Evolutionary conservation across 106 monocot species (phyloP).

Genomic region (Amphibolis antarctica): DNA sequence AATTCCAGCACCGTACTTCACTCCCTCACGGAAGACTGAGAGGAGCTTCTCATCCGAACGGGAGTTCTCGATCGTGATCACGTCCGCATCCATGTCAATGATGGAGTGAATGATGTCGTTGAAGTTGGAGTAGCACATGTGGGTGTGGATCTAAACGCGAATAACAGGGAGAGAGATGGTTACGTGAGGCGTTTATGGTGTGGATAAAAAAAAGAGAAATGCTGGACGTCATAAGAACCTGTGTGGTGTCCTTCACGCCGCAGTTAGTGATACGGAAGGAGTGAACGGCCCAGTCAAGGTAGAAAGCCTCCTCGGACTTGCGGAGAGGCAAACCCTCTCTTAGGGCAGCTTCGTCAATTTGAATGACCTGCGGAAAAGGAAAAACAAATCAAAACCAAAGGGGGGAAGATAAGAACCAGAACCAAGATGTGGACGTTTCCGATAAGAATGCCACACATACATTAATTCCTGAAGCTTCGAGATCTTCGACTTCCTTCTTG

Average conservation of each 20-base stretch:
- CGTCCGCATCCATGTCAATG: slow-evolving; percentile 78
- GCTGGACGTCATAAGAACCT: slow-evolving; percentile 28
- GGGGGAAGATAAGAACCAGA: background rate
- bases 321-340: slow-evolving; percentile 65
- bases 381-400: background rate
- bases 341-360: slow-evolving; percentile 71
- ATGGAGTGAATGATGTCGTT: slow-evolving; percentile 80
- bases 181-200: background rate
- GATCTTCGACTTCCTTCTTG: slow-evolving; percentile 62
- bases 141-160: slow-evolving; percentile 42
- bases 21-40: slow-evolving; percentile 51
- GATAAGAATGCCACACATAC: slow-evolving; percentile 7
- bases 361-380: slow-evolving; percentile 39
- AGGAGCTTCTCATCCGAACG: slow-evolving; percentile 80
- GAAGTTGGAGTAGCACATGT: slow-evolving; percentile 88
- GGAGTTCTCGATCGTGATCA: slow-evolving; percentile 82
- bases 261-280: slow-evolving; percentile 77
- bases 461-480: slow-evolving; percentile 59
- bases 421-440: background rate
- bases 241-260: slow-evolving; percentile 58
- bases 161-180: background rate
- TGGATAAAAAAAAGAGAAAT: background rate
- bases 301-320: slow-evolving; percentile 67
- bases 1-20: slow-evolving; percentile 43
- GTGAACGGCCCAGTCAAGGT: slow-evolving; percentile 70